Percentiles rank a stretch among this genome's conserved stretches.
These are phyloP conservation scores for Trametes villosa DNA, from an alignment of 768 basidiomycete genomes.

Conservation along the genomic window DNA sequence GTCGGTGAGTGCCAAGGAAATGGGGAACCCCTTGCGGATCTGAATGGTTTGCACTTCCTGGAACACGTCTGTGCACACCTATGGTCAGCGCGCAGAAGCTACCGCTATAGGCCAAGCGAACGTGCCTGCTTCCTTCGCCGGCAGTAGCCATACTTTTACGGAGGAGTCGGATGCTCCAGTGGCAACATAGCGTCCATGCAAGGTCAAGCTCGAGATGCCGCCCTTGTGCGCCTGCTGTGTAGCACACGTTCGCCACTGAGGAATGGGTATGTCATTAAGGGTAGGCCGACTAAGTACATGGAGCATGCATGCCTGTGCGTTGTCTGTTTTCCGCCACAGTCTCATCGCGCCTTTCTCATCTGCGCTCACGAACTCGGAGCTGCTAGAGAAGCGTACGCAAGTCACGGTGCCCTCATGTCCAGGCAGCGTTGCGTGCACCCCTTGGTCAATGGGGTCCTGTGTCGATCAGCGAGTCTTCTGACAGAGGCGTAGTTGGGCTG, in stretches of 20 bases:
- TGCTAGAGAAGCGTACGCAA: conserved; percentile 67
- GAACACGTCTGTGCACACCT: conserved; percentile 10
- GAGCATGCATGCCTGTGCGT: conserved; percentile 41
- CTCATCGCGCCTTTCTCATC: conserved; percentile 75
- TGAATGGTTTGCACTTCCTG: conserved; percentile 60
- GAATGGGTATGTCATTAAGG: conserved; percentile 28
- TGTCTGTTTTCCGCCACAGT: conserved; percentile 59
- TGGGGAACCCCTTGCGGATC: conserved; percentile 71
- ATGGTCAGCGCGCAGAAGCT: not conserved
- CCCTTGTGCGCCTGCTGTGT: conserved; percentile 62
- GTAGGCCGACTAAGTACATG: conserved; percentile 25
- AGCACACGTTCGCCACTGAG: conserved; percentile 60
- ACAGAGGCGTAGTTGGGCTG: not conserved
- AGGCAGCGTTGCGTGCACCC: conserved; percentile 70
- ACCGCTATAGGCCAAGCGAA: too few species aligned
- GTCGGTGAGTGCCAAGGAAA: conserved; percentile 63
- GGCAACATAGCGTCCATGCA: conserved; percentile 52
- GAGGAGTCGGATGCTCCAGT: conserved; percentile 85
- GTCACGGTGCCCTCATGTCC: conserved; percentile 80
- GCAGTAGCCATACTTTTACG: conserved; percentile 74
- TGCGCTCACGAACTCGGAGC: conserved; percentile 62
- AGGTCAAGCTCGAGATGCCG: conserved; percentile 70
- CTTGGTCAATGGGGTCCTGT: conserved; percentile 54
- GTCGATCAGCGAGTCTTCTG: not conserved
- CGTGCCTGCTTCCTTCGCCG: conserved; percentile 10